phyloP scores from a whole-genome alignment of 495 filamentous ascomycete species.

The Physcia stellaris region DNA sequence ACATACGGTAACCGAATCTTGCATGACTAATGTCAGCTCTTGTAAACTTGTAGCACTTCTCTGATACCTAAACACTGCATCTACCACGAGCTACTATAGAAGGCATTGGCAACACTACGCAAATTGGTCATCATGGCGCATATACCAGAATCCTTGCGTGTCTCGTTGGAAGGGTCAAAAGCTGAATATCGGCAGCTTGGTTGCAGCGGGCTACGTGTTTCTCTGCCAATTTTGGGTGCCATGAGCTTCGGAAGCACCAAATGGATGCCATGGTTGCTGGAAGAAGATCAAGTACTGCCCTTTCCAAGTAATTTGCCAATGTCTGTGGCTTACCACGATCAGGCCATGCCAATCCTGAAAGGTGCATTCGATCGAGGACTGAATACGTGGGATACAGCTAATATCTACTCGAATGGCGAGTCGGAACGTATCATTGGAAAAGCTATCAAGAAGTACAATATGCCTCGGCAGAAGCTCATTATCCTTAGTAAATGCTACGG shows the following conservation, averaged over 20 bases:
- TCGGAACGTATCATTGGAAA: constrained; percentile 31
- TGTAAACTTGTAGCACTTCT: no score
- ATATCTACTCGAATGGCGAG: constrained; percentile 29
- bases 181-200: constrained; percentile 28
- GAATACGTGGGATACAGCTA: constrained; percentile 28
- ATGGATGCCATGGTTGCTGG: constrained; percentile 29
- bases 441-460: constrained; percentile 30
- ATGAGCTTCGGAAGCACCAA: constrained; percentile 31
- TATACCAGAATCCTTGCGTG: no score
- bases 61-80: no score
- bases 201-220: constrained; percentile 30
- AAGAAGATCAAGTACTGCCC: constrained; percentile 24
- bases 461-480: constrained; percentile 30
- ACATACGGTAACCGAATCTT: no score
- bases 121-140: no score
- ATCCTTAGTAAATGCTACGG: constrained; percentile 32
- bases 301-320: no score
- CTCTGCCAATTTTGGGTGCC: constrained; percentile 31
- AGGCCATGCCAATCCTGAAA: constrained; percentile 22
- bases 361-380: constrained; percentile 33
- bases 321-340: not conserved
- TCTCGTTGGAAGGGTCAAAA: no score
- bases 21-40: no score
- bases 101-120: no score
- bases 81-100: no score